Percentiles rank a stretch among this genome's conserved stretches.
These are phyloP conservation scores for Mycosarcoma mackinlayi DNA, from an alignment of 1,284 basidiomycete genomes.

Conservation along the genomic window DNA sequence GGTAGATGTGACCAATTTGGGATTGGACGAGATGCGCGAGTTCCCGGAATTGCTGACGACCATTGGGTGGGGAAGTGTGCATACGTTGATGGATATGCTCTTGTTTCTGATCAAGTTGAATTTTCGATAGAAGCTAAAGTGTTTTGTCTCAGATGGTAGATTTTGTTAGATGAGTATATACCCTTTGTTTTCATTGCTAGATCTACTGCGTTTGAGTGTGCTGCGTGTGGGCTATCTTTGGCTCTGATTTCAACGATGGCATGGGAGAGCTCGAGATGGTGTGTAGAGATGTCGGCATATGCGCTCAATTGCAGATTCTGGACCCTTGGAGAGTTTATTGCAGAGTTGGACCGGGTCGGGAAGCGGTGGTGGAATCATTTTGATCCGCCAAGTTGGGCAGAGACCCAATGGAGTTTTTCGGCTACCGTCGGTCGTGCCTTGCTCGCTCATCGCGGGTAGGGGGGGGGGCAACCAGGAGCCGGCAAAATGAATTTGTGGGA, in stretches of 20 bases:
- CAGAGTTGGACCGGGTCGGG: constrained; percentile 10
- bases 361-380: constrained; percentile 11
- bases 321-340: no score
- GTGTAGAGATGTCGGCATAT: no score
- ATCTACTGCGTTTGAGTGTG: no score
- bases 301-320: no score
- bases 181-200: neutral
- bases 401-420: neutral
- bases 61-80: constrained; percentile 71
- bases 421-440: constrained; percentile 23
- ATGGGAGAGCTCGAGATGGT: no score
- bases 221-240: no score
- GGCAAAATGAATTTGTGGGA: constrained; percentile 3
- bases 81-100: constrained; percentile 73
- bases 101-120: constrained; percentile 70
- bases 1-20: constrained; percentile 72
- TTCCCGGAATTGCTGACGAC: constrained; percentile 70
- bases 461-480: constrained; percentile 2
- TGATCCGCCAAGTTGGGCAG: constrained; percentile 11
- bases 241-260: no score
- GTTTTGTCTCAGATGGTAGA: no score
- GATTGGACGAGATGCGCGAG: constrained; percentile 72
- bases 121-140: constrained; percentile 43
- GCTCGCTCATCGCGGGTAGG: no score
- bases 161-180: neutral